Conservation (phyloP, 768 basidiomycete genomes). For the Piloderma croceum region DNA sequence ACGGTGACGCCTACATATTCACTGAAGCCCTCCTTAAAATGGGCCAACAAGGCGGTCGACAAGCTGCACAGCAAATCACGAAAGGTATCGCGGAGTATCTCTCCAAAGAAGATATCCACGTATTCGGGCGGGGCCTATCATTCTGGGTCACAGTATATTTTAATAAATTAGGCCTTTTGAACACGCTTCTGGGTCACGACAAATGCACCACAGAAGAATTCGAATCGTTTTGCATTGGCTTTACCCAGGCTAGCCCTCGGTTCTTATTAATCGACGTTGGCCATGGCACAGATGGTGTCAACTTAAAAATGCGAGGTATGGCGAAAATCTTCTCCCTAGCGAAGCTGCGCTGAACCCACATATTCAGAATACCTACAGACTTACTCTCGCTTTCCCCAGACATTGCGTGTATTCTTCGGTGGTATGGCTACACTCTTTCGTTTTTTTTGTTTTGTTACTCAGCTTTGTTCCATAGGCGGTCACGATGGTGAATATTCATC, state of each 20-base stretch:
- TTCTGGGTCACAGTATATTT: constrained; percentile 74
- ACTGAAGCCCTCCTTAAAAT: constrained; percentile 49
- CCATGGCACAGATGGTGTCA: constrained; percentile 51
- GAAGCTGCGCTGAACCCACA: background rate
- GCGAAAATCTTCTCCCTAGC: constrained; percentile 1
- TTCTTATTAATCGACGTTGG: constrained; percentile 70
- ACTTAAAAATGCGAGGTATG: constrained; percentile 67
- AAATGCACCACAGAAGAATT: constrained; percentile 62
- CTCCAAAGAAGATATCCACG: constrained; percentile 52
- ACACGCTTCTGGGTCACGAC: constrained; percentile 44
- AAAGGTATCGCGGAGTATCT: constrained; percentile 66
- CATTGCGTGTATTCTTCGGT: constrained; percentile 65
- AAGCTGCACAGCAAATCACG: constrained; percentile 60
- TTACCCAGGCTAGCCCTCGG: constrained; percentile 68
- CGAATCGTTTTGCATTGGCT: constrained; percentile 66
- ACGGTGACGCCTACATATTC: constrained; percentile 70
- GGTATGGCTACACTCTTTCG: constrained; percentile 31
- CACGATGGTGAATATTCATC: constrained; percentile 50
- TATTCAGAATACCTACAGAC: constrained; percentile 62
- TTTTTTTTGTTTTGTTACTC: constrained; percentile 2
- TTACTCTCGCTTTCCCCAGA: constrained; percentile 68
- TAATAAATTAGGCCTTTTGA: constrained; percentile 53
- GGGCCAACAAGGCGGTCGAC: constrained; percentile 61
- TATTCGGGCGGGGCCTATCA: constrained; percentile 59
- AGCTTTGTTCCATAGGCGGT: constrained; percentile 38